These are phyloP conservation scores for Ganoderma boninense DNA, from an alignment of 1,284 basidiomycete genomes.

Conservation along the genomic window DNA sequence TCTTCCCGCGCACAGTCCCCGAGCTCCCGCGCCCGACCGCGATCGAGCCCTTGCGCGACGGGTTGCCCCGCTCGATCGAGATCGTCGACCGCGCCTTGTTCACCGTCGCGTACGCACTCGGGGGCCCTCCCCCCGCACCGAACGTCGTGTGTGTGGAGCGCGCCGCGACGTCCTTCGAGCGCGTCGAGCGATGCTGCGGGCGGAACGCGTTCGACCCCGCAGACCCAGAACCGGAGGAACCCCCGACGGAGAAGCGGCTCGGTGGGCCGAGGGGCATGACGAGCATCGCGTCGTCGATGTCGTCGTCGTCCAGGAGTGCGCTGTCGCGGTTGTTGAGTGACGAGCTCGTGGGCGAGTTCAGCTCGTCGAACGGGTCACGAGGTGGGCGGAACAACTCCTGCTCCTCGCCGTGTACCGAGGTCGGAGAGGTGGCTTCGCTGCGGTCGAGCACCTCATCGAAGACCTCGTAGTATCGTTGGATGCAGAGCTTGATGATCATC, in stretches of 20 bases:
- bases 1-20: constrained; percentile 53
- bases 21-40: constrained; percentile 65
- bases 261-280: constrained; percentile 74
- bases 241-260: constrained; percentile 26
- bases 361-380: constrained; percentile 24
- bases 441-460: constrained; percentile 82
- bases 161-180: constrained; percentile 25
- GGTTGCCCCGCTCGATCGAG: constrained; percentile 60
- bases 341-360: constrained; percentile 40
- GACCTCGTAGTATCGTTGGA: constrained; percentile 84
- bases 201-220: constrained; percentile 30
- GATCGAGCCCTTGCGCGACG: constrained; percentile 63
- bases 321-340: constrained; percentile 41
- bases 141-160: constrained; percentile 38
- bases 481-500: constrained; percentile 77
- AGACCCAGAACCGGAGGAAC: constrained; percentile 16
- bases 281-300: constrained; percentile 77
- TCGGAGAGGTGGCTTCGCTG: constrained; percentile 59
- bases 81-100: constrained; percentile 60
- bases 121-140: constrained; percentile 35
- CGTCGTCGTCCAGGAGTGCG: constrained; percentile 65
- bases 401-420: constrained; percentile 40
- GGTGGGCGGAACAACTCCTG: constrained; percentile 36
- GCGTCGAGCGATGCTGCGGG: constrained; percentile 28
- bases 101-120: constrained; percentile 39